A percentile compares a stretch with the other conserved stretches of the same genome.
phyloP scores from a whole-genome alignment of 345 rosid species.

The Populus tremula region DNA sequence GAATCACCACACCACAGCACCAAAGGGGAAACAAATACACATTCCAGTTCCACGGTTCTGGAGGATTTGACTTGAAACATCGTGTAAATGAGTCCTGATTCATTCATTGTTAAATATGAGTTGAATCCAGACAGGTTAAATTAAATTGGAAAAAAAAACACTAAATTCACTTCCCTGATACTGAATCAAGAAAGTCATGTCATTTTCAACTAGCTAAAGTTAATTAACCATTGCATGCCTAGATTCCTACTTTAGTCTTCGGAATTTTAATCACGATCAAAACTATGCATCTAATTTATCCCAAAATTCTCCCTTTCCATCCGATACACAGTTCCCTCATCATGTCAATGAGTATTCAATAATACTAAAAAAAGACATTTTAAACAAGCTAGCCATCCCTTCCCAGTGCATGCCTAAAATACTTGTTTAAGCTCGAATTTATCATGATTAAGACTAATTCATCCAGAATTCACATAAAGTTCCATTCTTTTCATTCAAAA shows the following conservation, averaged over 20 bases:
- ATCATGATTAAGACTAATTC: background rate
- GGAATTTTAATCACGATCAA: background rate
- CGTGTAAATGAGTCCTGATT: conserved; percentile 82
- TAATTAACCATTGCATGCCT: background rate
- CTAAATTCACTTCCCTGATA: no score
- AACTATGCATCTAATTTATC: background rate
- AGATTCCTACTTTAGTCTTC: background rate
- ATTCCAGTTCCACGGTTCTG: conserved; percentile 98
- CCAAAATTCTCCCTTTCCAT: background rate
- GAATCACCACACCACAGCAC: conserved; percentile 80
- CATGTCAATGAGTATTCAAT: background rate
- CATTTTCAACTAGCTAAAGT: background rate
- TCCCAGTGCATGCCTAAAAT: background rate
- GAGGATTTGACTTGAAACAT: conserved; percentile 91
- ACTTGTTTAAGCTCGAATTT: no score
- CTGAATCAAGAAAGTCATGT: background rate
- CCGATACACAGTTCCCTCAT: background rate
- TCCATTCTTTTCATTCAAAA: background rate
- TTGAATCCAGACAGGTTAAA: background rate
- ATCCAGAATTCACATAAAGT: background rate
- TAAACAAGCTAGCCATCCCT: background rate
- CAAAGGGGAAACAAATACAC: conserved; percentile 84
- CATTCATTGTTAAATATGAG: background rate
- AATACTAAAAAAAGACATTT: no score
- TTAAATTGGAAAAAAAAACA: no score